phyloP scores from a whole-genome alignment of 306 rosid genomes.

The Acacia melanoxylon region DNA sequence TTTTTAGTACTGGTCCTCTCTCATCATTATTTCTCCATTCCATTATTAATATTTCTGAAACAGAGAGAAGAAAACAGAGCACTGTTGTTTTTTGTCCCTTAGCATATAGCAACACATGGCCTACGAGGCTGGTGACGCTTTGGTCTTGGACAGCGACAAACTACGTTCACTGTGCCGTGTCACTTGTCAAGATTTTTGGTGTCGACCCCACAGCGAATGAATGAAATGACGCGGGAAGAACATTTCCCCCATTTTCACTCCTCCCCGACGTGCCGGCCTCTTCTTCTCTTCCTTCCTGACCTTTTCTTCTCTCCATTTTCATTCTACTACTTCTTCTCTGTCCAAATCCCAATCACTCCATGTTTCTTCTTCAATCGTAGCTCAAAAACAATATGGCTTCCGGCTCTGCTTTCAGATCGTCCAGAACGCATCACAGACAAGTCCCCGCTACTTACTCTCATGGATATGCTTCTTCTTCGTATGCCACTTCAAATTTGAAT shows the following conservation, averaged over 20 bases:
- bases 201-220: not conserved
- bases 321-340: not conserved
- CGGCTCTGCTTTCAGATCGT: constrained; percentile 21
- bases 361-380: not conserved
- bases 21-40: not conserved
- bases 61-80: not conserved
- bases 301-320: not conserved
- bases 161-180: not conserved
- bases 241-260: not conserved
- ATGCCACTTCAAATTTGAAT: not conserved
- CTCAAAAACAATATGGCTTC: constrained; percentile 29
- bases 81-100: not conserved
- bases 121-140: not conserved
- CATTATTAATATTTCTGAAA: not conserved
- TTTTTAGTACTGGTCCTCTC: not conserved
- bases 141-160: not conserved
- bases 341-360: not conserved
- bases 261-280: constrained; percentile 28
- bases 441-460: not conserved
- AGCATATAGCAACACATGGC: not conserved
- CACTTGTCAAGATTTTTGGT: not conserved
- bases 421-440: not conserved
- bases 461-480: not conserved
- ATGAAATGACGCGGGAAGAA: constrained; percentile 27
- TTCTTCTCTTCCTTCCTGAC: not conserved